Evolutionary conservation across 768 basidiomycete species (phyloP), one percentile per base, ranked within the genome.

Genomic region (Leucocoprinus birnbaumii): DNA sequence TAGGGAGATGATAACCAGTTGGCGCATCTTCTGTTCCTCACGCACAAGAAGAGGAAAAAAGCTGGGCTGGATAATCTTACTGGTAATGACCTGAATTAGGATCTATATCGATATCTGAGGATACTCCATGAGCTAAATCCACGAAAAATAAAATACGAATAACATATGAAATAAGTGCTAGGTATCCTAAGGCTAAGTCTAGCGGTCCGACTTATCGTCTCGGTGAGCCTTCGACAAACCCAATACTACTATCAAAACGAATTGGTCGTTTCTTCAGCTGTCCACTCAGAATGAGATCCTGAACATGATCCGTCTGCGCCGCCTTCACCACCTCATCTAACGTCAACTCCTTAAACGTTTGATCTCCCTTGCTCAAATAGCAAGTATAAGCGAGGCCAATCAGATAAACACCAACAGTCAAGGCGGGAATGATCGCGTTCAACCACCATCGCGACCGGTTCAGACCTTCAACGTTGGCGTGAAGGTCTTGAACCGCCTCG

Each of bases 371-470:
- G 19, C 53, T 55, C 25, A 41, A 18, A 2, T 14, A 0, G 26
- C 46, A 55, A 4, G 53, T 55, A 26, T 55, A 47, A 25, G 10
- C 42, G 27, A 59, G 21, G 6, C 37, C 56, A 19, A 52, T 21
- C 22, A 55, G n/a, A 42, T 63, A 63, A 9, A 61, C 44, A 3
- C 59, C 19, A 1, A 63, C n/a, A 0, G 58, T 58, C 19, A 25
- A 42, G 7, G 53, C 48, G 11, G 63, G 62, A 22, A 62, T 53
- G n/a, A 60, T 16, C 0, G 46, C 55, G 45, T 61, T 59, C 8
- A 63, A 35, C 62, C 60, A 61, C 63, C 63, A 63, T 31, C 61
- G 24, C 34, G 13, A 31, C 22, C 22, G n/a, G 27, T 58, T 49
- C 43, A 61, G 31, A 18, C 34, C 42, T 18, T 58, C 55, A 8